These are phyloP conservation scores for Pogostemon cablin DNA, from an alignment of 257 asterid species.

Conservation along the genomic window DNA sequence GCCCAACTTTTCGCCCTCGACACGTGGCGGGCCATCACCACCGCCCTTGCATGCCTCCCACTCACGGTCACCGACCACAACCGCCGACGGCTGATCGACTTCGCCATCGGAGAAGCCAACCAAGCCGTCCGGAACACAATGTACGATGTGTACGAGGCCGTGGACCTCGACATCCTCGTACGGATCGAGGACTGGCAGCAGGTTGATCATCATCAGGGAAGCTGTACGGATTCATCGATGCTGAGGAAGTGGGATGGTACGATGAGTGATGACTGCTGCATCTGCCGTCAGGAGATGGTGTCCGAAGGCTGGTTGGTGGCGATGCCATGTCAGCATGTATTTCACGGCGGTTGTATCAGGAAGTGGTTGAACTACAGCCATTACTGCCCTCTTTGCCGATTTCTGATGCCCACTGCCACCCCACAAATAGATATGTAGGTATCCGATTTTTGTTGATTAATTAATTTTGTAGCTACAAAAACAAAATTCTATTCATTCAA, in stretches of 20 bases:
- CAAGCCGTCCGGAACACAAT: neutral
- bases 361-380: neutral
- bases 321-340: constrained; percentile 8
- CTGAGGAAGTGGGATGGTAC: neutral
- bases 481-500: too few species aligned
- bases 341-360: neutral
- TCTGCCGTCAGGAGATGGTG: neutral
- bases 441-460: too few species aligned
- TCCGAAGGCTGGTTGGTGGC: neutral
- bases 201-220: neutral
- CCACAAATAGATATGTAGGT: too few species aligned
- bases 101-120: neutral
- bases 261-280: neutral
- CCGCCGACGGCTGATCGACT: neutral
- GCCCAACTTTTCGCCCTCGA: neutral
- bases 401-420: neutral
- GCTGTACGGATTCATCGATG: neutral
- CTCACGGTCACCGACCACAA: neutral
- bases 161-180: neutral
- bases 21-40: neutral
- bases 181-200: neutral
- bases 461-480: too few species aligned
- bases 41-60: neutral
- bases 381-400: constrained; percentile 3
- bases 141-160: neutral